phyloP scores from a whole-genome alignment of 495 filamentous ascomycete genomes.

The Penicillium robsamsonii region DNA sequence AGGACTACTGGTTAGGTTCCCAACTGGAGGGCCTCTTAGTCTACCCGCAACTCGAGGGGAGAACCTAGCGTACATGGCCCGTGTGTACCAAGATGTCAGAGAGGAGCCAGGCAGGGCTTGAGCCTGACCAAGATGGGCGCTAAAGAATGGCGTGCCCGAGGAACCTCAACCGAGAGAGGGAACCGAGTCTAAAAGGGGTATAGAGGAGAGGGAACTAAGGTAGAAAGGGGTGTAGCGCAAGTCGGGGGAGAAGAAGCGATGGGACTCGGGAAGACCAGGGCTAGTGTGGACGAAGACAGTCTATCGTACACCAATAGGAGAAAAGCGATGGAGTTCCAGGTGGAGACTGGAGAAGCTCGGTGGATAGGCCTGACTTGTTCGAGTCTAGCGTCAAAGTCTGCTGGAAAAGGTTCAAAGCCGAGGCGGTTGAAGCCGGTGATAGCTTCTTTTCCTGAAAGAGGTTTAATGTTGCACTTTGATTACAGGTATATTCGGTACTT shows the following conservation, averaged over 20 bases:
- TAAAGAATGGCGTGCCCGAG: slow-evolving; percentile 44
- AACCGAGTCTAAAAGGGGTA: slow-evolving; percentile 20
- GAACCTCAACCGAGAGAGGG: slow-evolving; percentile 27
- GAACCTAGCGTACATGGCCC: slow-evolving; percentile 43
- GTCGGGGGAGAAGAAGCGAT: slow-evolving; percentile 37
- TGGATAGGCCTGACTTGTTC: slow-evolving; percentile 3
- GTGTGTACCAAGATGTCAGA: slow-evolving; percentile 40
- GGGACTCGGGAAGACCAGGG: slow-evolving; percentile 33
- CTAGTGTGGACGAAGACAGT: slow-evolving; percentile 15
- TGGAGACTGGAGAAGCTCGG: slow-evolving; percentile 16
- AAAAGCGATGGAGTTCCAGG: neutral
- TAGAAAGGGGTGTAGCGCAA: slow-evolving; percentile 36
- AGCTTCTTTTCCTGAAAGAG: slow-evolving; percentile 11
- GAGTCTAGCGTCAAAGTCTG: slow-evolving; percentile 19
- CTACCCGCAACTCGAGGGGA: slow-evolving; percentile 43
- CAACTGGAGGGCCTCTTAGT: slow-evolving; percentile 32
- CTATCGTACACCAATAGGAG: neutral
- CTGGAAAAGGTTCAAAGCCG: slow-evolving; percentile 21
- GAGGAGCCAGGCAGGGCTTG: slow-evolving; percentile 8
- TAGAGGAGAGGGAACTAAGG: slow-evolving; percentile 27
- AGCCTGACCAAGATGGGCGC: slow-evolving; percentile 11
- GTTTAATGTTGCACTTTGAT: slow-evolving; percentile 9
- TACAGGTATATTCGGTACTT: slow-evolving; percentile 5
- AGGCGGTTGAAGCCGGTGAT: slow-evolving; percentile 37
- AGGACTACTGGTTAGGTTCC: slow-evolving; percentile 34